phyloP scores from a whole-genome alignment of 306 rosid species.

The Astragalus glycyphyllos region DNA sequence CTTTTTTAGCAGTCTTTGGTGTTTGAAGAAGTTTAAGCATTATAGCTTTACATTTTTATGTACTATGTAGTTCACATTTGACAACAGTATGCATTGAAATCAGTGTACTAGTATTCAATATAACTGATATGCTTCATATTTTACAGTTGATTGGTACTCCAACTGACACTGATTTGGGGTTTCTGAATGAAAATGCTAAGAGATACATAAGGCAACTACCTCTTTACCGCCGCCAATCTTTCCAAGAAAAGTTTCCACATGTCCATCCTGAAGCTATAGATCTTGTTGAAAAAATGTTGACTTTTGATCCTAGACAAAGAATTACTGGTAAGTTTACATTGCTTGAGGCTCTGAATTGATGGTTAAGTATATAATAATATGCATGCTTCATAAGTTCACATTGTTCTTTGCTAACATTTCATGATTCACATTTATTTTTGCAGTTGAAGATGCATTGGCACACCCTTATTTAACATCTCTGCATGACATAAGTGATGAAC shows the following conservation, averaged over 20 bases:
- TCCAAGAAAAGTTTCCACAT: conserved; percentile 88
- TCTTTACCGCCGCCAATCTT: conserved; percentile 76
- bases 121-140: conserved; percentile 31
- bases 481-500: conserved; percentile 98
- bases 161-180: conserved; percentile 86
- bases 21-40: conserved; percentile 33
- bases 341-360: conserved; percentile 16
- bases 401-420: background rate
- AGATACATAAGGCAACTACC: conserved; percentile 89
- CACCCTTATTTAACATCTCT: conserved; percentile 95
- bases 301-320: conserved; percentile 90
- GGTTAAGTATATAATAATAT: conserved; percentile 12
- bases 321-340: conserved; percentile 79
- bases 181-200: conserved; percentile 95
- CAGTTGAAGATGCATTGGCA: conserved; percentile 93
- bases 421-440: conserved; percentile 26
- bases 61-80: conserved; percentile 15
- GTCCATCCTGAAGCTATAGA: conserved; percentile 95
- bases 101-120: background rate
- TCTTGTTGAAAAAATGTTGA: conserved; percentile 95
- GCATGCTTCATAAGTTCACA: background rate
- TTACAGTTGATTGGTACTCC: conserved; percentile 99
- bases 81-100: conserved; percentile 22
- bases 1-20: conserved; percentile 12
- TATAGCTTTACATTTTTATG: conserved; percentile 14